A percentile compares a stretch with the other conserved stretches of the same genome.
phyloP scores from a whole-genome alignment of 2,329 filamentous ascomycete species.

The Neoascochyta sp. region DNA sequence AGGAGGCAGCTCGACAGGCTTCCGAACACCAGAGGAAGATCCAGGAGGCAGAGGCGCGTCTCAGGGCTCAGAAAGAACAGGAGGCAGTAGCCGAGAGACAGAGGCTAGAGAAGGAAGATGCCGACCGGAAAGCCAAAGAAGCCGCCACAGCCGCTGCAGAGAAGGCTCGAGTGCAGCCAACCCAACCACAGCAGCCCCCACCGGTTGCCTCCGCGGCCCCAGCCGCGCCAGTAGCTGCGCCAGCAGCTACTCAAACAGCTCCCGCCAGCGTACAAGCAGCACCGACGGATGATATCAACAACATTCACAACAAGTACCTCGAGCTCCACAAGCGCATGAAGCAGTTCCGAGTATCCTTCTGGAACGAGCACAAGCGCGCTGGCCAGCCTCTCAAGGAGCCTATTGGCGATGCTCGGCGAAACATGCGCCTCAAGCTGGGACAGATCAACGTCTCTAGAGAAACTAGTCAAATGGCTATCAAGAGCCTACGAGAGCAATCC shows the following conservation, averaged over 20 bases:
- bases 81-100: conserved; percentile 28
- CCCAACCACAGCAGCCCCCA: conserved; percentile 4
- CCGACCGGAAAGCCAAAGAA: conserved; percentile 28
- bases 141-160: conserved; percentile 23
- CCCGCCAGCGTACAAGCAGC: conserved; percentile 7
- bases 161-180: conserved; percentile 18
- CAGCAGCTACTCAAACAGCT: conserved; percentile 3
- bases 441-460: conserved; percentile 32
- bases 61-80: conserved; percentile 29
- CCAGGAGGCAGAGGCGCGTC: conserved; percentile 30
- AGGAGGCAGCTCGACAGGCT: conserved; percentile 27
- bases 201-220: conserved; percentile 7
- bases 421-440: conserved; percentile 30
- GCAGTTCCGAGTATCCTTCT: conserved; percentile 31
- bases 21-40: conserved; percentile 26
- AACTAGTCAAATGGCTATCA: conserved; percentile 26
- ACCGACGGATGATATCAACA: conserved; percentile 23
- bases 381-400: conserved; percentile 24
- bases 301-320: conserved; percentile 34
- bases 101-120: conserved; percentile 27
- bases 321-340: conserved; percentile 38
- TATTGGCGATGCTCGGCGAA: conserved; percentile 33
- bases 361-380: conserved; percentile 20
- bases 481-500: conserved; percentile 26
- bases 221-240: conserved; percentile 5